These are phyloP conservation scores for Triangularia setosa DNA, from an alignment of 2,329 filamentous ascomycete species.

Conservation along the genomic window DNA sequence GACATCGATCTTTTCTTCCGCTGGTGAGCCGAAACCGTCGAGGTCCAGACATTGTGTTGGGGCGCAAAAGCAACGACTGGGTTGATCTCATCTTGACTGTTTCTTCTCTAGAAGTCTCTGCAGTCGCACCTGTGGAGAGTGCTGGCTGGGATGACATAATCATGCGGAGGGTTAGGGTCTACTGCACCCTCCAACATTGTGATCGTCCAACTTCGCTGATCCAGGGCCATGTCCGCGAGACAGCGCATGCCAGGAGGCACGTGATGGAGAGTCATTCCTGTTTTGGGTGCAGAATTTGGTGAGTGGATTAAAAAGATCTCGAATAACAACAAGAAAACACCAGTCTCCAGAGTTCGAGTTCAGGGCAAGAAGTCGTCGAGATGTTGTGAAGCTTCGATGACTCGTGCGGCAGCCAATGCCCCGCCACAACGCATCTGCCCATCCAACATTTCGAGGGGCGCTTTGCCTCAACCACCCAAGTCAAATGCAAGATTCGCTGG, in stretches of 20 bases:
- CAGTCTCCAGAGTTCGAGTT: background rate
- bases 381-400: background rate
- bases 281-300: background rate
- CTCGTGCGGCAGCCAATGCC: background rate
- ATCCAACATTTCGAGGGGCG: background rate
- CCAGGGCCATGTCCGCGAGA: background rate
- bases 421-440: background rate
- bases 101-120: too few species aligned
- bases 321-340: too few species aligned
- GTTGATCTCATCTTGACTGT: too few species aligned
- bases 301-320: too few species aligned
- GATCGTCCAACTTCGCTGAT: background rate
- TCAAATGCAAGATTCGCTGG: background rate
- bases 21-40: too few species aligned
- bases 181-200: too few species aligned
- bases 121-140: too few species aligned
- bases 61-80: too few species aligned
- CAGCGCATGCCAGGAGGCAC: background rate
- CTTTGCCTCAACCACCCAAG: background rate
- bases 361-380: background rate
- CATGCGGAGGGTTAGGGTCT: too few species aligned
- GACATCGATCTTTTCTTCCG: too few species aligned
- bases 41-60: too few species aligned
- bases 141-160: too few species aligned
- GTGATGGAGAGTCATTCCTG: background rate